Evolutionary conservation across 345 rosid genomes (phyloP), one percentile per base, ranked within the genome.

Genomic region (Citrus sp.): DNA sequence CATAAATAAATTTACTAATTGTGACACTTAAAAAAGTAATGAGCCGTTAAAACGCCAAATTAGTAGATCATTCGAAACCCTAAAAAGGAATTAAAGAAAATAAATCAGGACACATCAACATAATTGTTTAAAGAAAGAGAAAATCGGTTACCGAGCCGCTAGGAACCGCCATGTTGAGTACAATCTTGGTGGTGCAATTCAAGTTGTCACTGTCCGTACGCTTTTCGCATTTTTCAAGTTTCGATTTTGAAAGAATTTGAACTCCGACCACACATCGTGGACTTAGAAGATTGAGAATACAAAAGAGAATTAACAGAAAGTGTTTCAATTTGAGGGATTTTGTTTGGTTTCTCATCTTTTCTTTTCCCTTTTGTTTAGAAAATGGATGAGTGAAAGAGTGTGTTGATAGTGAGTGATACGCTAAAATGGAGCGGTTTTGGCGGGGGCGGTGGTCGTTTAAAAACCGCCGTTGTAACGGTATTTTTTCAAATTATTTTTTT

Each of bases 191-290:
- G 18, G 89, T 87, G 84, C 93, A 91, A 65, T 90, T 87, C 73
- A 90, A 82, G 32, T 67, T 30, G 51, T 49, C 80, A 28, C 84
- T 76, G 7, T 62, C 83, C 4, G 90, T 80, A 32, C 66, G 72
- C 82, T 85, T 88, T 86, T 85, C 88, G 82, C 95, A 91, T 75
- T 81, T 80, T 49, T 88, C 88, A 18, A 91, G 89, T 77, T 85
- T 90, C 37, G 93, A 91, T 80, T 91, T 91, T n/a, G 95, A 90
- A 35, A 91, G 88, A 46, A 91, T 91, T 86, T 91, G 85, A 51
- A 85, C 79, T 49, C 78, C 72, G n/a, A 22, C 80, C 2, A 22
- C 79, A 5, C 22, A 42, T 63, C 49, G 46, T 8, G 38, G 27
- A 70, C 25, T 34, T 7, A 60, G 37, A n/a, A 77, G 51, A 54